Conservation (phyloP, 2,329 filamentous ascomycete species). For the Raffaelea deltoideospora region DNA sequence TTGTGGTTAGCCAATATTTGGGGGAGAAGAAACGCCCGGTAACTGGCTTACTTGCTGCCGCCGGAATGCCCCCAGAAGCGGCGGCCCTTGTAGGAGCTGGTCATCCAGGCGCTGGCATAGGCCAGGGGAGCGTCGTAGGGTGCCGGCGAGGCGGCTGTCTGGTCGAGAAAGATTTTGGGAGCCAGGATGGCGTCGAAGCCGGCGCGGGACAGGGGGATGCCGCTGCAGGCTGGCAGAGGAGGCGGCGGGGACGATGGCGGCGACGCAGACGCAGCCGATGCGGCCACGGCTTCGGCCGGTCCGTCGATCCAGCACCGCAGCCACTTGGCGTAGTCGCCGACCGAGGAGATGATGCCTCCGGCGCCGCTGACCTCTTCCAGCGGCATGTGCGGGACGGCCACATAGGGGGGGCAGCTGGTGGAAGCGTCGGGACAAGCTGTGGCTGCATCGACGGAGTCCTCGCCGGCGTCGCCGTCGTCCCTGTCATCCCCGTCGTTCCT, state of each 20-base stretch:
- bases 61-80: slow-evolving; percentile 26
- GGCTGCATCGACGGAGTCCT: neutral
- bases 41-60: slow-evolving; percentile 17
- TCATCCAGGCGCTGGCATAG: slow-evolving; percentile 26
- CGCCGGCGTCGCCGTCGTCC: neutral
- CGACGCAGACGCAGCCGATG: neutral
- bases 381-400: slow-evolving; percentile 13
- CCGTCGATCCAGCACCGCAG: slow-evolving; percentile 28
- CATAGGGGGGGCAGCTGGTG: slow-evolving; percentile 9
- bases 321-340: slow-evolving; percentile 36
- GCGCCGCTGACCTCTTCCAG: slow-evolving; percentile 22
- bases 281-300: neutral
- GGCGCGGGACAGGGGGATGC: slow-evolving; percentile 18
- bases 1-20: neutral
- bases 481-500: no score
- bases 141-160: slow-evolving; percentile 6
- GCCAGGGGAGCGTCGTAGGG: slow-evolving; percentile 16
- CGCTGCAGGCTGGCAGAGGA: slow-evolving; percentile 8
- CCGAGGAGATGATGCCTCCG: slow-evolving; percentile 27
- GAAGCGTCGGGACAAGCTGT: no score
- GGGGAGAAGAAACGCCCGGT: neutral
- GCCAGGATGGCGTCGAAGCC: slow-evolving; percentile 18
- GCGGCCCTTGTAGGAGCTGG: slow-evolving; percentile 25
- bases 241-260: no score
- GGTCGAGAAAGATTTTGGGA: slow-evolving; percentile 15